phyloP scores from a whole-genome alignment of 768 basidiomycete species.

The Xerocomus potaroensis region DNA sequence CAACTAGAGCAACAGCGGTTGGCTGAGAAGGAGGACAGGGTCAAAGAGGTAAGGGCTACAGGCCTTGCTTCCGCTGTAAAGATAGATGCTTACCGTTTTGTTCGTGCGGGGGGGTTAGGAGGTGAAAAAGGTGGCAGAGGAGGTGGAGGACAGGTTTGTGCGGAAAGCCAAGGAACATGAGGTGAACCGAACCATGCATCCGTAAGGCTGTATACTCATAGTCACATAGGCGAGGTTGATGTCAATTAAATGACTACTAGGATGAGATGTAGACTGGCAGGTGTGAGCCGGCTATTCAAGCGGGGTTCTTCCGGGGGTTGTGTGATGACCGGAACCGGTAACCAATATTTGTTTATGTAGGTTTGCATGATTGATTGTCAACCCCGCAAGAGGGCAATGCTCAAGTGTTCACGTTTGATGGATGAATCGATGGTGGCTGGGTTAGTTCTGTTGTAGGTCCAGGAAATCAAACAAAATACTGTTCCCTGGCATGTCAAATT shows the following conservation, averaged over 20 bases:
- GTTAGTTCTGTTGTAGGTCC: too few species aligned
- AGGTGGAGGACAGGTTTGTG: conserved; percentile 1
- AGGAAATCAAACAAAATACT: too few species aligned
- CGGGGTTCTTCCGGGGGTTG: too few species aligned
- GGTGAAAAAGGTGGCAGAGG: conserved; percentile 1
- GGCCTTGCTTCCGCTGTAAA: neutral
- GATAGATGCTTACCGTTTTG: neutral
- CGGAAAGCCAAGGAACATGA: conserved; percentile 8
- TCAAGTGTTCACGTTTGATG: too few species aligned
- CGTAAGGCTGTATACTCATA: neutral
- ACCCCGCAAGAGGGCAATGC: too few species aligned
- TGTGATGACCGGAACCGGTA: too few species aligned
- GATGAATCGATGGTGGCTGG: too few species aligned
- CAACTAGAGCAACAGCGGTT: conserved; percentile 17
- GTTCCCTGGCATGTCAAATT: too few species aligned
- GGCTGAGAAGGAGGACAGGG: neutral
- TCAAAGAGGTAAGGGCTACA: conserved; percentile 10
- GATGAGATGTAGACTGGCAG: neutral
- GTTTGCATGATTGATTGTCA: too few species aligned
- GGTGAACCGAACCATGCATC: conserved; percentile 2
- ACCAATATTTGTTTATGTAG: too few species aligned
- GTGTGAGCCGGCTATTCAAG: neutral
- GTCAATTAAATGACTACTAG: neutral
- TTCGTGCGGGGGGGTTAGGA: neutral
- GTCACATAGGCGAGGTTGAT: conserved; percentile 2